These are phyloP conservation scores for Turnera subulata DNA, from an alignment of 345 rosid genomes.

Conservation along the genomic window DNA sequence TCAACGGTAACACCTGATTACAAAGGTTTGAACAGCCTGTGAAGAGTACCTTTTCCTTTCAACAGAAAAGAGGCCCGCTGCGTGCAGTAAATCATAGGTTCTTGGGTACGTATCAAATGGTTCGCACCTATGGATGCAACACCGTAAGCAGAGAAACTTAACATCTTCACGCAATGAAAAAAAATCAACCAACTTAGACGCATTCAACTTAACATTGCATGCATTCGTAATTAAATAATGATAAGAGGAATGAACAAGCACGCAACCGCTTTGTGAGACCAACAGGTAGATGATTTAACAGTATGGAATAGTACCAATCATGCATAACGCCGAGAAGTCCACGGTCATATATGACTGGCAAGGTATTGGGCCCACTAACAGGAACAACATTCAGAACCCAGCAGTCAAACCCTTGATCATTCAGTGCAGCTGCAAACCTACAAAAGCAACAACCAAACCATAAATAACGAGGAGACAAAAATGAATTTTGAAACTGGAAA, in stretches of 20 bases:
- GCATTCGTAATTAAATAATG: too few species aligned
- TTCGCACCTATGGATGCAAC: constrained; percentile 65
- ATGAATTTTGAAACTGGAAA: background rate
- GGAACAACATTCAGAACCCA: constrained; percentile 97
- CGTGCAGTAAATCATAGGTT: constrained; percentile 85
- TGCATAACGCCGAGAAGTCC: constrained; percentile 94
- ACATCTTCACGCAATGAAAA: too few species aligned
- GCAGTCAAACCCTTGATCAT: constrained; percentile 59
- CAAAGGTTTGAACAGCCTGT: background rate
- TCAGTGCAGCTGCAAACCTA: constrained; percentile 89
- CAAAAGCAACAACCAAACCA: constrained; percentile 22
- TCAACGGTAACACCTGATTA: background rate
- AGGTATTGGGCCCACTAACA: constrained; percentile 79
- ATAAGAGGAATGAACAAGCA: background rate
- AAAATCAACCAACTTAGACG: background rate
- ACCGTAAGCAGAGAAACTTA: background rate
- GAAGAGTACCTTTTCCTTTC: constrained; percentile 73
- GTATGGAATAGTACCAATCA: constrained; percentile 66
- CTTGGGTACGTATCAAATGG: constrained; percentile 95
- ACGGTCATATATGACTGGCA: constrained; percentile 95
- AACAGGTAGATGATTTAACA: background rate
- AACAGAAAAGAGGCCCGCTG: constrained; percentile 82
- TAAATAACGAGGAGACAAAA: constrained; percentile 8
- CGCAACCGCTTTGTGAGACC: background rate
- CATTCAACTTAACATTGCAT: too few species aligned